phyloP scores from a whole-genome alignment of 345 rosid species.

The Brassica carinata region DNA sequence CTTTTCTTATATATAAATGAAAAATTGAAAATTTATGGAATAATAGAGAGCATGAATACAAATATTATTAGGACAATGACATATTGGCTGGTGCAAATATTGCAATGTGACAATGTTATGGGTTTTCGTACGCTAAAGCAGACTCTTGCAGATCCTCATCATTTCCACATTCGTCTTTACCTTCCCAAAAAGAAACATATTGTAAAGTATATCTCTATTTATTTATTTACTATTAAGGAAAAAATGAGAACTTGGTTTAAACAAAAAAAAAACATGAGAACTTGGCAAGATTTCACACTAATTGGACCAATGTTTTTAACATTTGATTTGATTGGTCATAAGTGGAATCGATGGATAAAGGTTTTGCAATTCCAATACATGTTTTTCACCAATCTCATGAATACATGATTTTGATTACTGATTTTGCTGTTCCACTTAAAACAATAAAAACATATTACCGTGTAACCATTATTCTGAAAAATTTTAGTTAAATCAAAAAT shows the following conservation, averaged over 20 bases:
- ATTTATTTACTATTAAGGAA: not conserved
- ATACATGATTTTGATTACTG: not conserved
- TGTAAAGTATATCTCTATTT: not conserved
- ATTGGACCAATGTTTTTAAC: slow-evolving; percentile 7
- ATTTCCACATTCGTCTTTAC: slow-evolving; percentile 34
- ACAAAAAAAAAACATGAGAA: not conserved
- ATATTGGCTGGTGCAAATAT: slow-evolving; percentile 34
- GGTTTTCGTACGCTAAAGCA: slow-evolving; percentile 47
- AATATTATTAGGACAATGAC: slow-evolving; percentile 9
- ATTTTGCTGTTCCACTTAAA: not conserved
- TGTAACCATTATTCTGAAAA: not conserved
- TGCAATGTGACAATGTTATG: slow-evolving; percentile 70
- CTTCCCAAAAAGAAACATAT: not conserved
- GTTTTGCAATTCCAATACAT: not conserved
- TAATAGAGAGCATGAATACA: not conserved
- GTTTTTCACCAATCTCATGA: not conserved
- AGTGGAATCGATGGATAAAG: not conserved
- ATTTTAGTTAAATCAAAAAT: too few species aligned
- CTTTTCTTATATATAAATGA: not conserved
- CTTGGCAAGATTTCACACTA: not conserved
- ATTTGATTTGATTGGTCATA: slow-evolving; percentile 1
- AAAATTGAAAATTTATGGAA: not conserved
- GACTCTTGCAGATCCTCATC: slow-evolving; percentile 36
- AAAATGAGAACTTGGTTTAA: not conserved
- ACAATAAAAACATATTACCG: not conserved